A percentile compares a stretch with the other conserved stretches of the same genome.
Evolutionary conservation across 176 grass and related monocot genomes (phyloP).

Genomic region (Aegilops speltoides): DNA sequence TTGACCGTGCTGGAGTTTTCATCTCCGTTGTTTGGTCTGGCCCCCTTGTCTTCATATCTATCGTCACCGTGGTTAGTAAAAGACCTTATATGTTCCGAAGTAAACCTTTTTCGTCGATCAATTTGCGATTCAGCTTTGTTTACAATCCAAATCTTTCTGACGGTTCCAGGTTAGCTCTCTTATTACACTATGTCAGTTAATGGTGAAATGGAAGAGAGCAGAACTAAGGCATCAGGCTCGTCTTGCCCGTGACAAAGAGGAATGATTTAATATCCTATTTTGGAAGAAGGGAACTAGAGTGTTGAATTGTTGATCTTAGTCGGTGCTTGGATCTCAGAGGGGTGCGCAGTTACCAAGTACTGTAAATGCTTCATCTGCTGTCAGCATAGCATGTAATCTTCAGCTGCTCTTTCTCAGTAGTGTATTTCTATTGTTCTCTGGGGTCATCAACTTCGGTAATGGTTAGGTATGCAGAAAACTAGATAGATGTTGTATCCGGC

Average conservation of each 20-base stretch:
- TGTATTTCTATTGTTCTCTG: background rate
- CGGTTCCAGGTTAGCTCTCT: slow-evolving; percentile 55
- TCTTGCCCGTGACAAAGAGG: slow-evolving; percentile 49
- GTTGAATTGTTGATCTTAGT: background rate
- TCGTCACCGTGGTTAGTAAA: slow-evolving; percentile 61
- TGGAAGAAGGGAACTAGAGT: background rate
- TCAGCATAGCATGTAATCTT: background rate
- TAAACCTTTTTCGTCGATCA: background rate
- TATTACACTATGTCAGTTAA: slow-evolving; percentile 53
- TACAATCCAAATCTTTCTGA: background rate
- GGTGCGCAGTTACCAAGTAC: background rate
- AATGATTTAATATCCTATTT: slow-evolving; percentile 22
- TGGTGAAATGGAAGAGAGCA: slow-evolving; percentile 77
- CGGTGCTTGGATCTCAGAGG: background rate
- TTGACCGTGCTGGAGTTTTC: slow-evolving; percentile 62
- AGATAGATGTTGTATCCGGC: background rate
- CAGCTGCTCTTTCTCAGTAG: background rate
- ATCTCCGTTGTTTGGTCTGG: slow-evolving; percentile 70
- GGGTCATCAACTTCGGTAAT: too few relatives aligned
- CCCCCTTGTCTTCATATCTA: slow-evolving; percentile 56
- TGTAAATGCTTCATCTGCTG: background rate
- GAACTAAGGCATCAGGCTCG: slow-evolving; percentile 58
- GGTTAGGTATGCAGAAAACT: background rate
- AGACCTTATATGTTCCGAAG: background rate
- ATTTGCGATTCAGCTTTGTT: slow-evolving; percentile 1